A percentile compares a stretch with the other conserved stretches of the same genome.
These are phyloP conservation scores for Albifimbria verrucaria DNA, from an alignment of 2,329 filamentous ascomycete genomes.

Conservation along the genomic window DNA sequence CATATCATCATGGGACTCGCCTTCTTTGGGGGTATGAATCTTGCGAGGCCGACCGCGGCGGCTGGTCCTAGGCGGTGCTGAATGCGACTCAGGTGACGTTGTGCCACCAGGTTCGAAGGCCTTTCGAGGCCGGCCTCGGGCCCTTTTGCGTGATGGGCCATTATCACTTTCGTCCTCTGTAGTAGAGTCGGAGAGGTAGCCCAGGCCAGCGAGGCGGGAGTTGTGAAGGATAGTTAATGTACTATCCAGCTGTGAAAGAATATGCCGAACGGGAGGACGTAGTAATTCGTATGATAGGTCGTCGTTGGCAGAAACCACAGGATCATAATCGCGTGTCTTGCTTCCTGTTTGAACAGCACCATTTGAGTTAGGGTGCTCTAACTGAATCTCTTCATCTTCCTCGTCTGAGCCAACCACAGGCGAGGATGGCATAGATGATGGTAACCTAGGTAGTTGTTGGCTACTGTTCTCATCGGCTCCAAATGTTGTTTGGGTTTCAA, in stretches of 20 bases:
- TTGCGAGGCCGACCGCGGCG: constrained; percentile 39
- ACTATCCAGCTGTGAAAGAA: constrained; percentile 66
- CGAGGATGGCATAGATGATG: constrained; percentile 15
- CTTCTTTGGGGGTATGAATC: constrained; percentile 32
- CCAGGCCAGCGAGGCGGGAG: constrained; percentile 49
- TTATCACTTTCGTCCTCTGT: constrained; percentile 34
- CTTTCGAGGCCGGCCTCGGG: constrained; percentile 24
- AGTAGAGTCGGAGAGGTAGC: constrained; percentile 34
- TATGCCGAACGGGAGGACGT: constrained; percentile 65
- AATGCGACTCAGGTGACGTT: constrained; percentile 8
- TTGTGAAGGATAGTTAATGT: constrained; percentile 70
- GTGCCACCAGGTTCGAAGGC: constrained; percentile 2
- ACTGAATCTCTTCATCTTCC: constrained; percentile 8
- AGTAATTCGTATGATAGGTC: constrained; percentile 62
- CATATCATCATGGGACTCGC: constrained; percentile 45
- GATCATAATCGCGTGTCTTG: constrained; percentile 16
- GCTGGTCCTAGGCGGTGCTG: constrained; percentile 5
- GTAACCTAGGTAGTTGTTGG: neutral
- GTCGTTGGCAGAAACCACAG: constrained; percentile 67
- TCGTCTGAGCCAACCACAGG: constrained; percentile 11
- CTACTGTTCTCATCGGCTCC: constrained; percentile 6
- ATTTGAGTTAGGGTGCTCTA: too few relatives aligned
- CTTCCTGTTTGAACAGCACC: too few relatives aligned
- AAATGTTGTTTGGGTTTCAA: constrained; percentile 12
- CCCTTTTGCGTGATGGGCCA: constrained; percentile 17